Conservation (phyloP, 2,329 filamentous ascomycete species). For the Verticillium zaregamsianum region DNA sequence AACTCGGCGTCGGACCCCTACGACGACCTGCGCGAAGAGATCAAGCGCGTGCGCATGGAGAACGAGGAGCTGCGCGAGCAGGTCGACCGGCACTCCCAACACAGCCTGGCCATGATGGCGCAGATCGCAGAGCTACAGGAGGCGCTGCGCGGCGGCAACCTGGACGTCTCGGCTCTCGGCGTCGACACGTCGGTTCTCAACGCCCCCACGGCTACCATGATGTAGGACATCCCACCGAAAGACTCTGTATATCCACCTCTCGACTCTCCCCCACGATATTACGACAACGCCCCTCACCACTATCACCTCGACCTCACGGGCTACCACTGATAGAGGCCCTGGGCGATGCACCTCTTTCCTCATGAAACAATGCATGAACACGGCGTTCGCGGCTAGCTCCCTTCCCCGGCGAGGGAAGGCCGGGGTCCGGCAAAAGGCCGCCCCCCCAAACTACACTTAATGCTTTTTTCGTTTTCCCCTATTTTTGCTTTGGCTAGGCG, state of each 20-base stretch:
- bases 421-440: not conserved
- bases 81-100: slow-evolving; percentile 43
- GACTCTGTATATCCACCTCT: not conserved
- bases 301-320: not conserved
- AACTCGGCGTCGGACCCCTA: slow-evolving; percentile 32
- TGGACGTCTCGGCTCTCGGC: slow-evolving; percentile 20
- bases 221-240: slow-evolving; percentile 19
- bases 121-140: slow-evolving; percentile 44
- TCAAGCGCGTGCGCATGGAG: slow-evolving; percentile 63
- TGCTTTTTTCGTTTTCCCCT: not conserved
- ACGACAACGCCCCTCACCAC: not conserved
- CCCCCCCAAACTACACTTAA: slow-evolving; percentile 1
- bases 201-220: slow-evolving; percentile 37
- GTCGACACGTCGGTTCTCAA: slow-evolving; percentile 21
- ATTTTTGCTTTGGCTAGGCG: not conserved
- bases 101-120: slow-evolving; percentile 42
- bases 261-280: not conserved
- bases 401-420: not conserved
- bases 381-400: not conserved
- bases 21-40: slow-evolving; percentile 55
- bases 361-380: not conserved
- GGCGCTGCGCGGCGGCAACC: slow-evolving; percentile 26
- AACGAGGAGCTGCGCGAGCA: slow-evolving; percentile 54
- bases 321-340: not conserved
- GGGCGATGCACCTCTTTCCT: not conserved